phyloP scores from a whole-genome alignment of 495 filamentous ascomycete genomes.

The Penicillium pancosmium region DNA sequence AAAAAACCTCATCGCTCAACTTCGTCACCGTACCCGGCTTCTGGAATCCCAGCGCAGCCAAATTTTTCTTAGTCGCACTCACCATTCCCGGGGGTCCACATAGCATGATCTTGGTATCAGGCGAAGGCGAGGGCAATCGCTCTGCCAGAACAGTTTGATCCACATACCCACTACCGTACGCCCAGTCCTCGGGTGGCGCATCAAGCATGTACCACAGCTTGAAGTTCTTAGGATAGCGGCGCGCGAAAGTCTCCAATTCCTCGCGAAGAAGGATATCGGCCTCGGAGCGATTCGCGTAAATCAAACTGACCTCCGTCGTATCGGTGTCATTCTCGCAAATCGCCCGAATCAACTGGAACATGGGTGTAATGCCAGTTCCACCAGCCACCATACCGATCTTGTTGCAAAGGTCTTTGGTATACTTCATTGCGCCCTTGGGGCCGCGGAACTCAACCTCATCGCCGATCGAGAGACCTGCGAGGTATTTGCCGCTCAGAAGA shows the following conservation, averaged over 20 bases:
- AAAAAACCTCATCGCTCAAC: conserved; percentile 45
- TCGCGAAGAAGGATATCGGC: conserved; percentile 42
- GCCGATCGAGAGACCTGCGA: conserved; percentile 44
- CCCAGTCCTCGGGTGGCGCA: conserved; percentile 31
- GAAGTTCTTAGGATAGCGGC: conserved; percentile 42
- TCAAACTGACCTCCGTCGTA: conserved; percentile 47
- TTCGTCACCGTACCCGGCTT: conserved; percentile 40
- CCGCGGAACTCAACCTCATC: conserved; percentile 51
- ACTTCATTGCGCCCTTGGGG: conserved; percentile 51
- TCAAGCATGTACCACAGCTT: conserved; percentile 51
- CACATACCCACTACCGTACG: conserved; percentile 33
- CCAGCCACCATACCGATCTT: conserved; percentile 54
- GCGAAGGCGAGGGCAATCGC: conserved; percentile 24
- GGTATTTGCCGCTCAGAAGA: conserved; percentile 49
- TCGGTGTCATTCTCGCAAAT: conserved; percentile 54
- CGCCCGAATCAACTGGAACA: conserved; percentile 55
- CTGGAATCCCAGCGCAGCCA: conserved; percentile 36
- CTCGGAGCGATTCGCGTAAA: conserved; percentile 50
- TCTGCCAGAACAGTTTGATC: conserved; percentile 25
- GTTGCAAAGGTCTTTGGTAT: conserved; percentile 36
- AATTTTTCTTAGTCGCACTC: conserved; percentile 40
- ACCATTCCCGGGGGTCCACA: conserved; percentile 48
- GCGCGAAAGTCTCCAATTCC: conserved; percentile 52
- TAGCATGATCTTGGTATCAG: conserved; percentile 40
- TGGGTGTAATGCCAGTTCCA: conserved; percentile 61